phyloP scores from a whole-genome alignment of 345 rosid species.

The Syzygium aqueum region DNA sequence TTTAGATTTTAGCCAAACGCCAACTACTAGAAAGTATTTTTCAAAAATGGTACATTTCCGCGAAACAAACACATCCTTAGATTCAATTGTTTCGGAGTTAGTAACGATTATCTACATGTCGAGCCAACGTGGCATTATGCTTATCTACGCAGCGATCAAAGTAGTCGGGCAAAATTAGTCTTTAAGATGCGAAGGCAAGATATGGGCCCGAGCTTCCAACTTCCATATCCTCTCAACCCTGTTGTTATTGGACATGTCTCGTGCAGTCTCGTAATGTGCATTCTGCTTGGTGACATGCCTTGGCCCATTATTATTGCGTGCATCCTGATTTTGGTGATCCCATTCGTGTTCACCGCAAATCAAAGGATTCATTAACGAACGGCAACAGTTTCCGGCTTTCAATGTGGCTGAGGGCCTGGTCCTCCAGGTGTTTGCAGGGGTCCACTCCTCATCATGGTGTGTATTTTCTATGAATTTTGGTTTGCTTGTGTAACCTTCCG shows the following conservation, averaged over 20 bases:
- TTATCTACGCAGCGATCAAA: rapidly evolving
- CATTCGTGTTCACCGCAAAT: too few relatives aligned
- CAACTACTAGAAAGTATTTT: too few relatives aligned
- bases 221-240: background rate
- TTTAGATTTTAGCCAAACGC: too few relatives aligned
- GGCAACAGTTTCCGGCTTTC: too few relatives aligned
- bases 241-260: background rate
- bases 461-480: too few relatives aligned
- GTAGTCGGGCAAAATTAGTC: background rate
- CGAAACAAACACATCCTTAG: too few relatives aligned
- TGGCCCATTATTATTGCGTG: too few relatives aligned
- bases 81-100: too few relatives aligned
- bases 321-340: background rate
- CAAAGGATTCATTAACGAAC: background rate
- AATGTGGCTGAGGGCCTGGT: background rate
- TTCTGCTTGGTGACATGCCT: background rate
- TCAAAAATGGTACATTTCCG: too few relatives aligned
- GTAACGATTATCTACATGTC: too few relatives aligned
- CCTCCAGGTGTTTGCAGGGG: background rate
- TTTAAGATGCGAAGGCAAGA: background rate
- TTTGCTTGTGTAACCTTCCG: background rate
- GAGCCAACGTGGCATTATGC: rapidly evolving
- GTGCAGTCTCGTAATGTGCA: background rate
- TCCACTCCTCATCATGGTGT: too few relatives aligned
- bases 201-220: background rate